These are phyloP conservation scores for Plasmodium inui DNA, from an alignment of 169 alveolate species.

Conservation along the genomic window DNA sequence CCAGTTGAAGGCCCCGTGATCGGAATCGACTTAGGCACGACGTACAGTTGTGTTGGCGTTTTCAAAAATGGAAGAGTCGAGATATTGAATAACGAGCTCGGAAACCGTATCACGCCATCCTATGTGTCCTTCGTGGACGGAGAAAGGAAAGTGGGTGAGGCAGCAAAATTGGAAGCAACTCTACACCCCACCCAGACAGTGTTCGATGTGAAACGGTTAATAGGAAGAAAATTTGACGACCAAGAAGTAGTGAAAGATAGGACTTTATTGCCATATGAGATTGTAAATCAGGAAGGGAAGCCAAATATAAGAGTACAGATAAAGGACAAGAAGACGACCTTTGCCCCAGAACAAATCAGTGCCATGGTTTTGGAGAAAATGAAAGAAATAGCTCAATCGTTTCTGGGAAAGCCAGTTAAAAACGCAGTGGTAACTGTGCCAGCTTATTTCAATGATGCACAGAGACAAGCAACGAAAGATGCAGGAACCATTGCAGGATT, in stretches of 20 bases:
- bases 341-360: slow-evolving; percentile 99
- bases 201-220: slow-evolving; percentile 98
- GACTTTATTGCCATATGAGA: slow-evolving; percentile 96
- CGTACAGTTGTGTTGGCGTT: slow-evolving; percentile 98
- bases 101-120: slow-evolving; percentile 98
- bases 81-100: slow-evolving; percentile 94
- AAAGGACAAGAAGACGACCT: slow-evolving; percentile 91
- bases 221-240: slow-evolving; percentile 98
- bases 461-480: slow-evolving; percentile 99
- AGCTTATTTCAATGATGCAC: slow-evolving; percentile 99
- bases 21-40: slow-evolving; percentile 99
- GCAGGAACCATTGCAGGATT: slow-evolving; percentile 99
- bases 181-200: slow-evolving; percentile 97
- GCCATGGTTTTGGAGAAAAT: slow-evolving; percentile 97
- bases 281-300: slow-evolving; percentile 93
- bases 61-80: slow-evolving; percentile 98
- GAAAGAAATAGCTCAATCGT: slow-evolving; percentile 98
- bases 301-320: slow-evolving; percentile 95
- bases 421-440: slow-evolving; percentile 97
- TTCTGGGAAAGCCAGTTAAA: slow-evolving; percentile 95
- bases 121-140: slow-evolving; percentile 98
- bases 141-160: slow-evolving; percentile 96
- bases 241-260: slow-evolving; percentile 96
- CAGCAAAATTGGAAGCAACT: slow-evolving; percentile 98
- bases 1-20: slow-evolving; percentile 94